Conservation (phyloP, 169 alveolate genomes). For the Theileria orientalis region DNA sequence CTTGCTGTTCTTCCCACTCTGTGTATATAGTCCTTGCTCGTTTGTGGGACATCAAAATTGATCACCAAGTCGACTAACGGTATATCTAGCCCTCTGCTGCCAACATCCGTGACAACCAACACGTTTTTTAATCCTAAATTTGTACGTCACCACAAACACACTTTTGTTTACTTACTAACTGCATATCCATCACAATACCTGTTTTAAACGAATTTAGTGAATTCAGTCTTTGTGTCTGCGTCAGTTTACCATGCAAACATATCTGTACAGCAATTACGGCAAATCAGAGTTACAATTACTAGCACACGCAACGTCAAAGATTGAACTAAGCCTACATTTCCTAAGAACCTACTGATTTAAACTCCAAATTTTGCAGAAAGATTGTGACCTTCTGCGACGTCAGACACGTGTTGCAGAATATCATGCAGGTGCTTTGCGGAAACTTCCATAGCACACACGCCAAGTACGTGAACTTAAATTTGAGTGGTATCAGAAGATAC, state of each 20-base stretch:
- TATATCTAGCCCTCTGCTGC: constrained; percentile 98
- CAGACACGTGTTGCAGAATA: constrained; percentile 93
- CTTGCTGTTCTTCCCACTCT: constrained; percentile 99
- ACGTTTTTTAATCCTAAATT: constrained; percentile 69
- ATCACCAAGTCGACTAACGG: constrained; percentile 95
- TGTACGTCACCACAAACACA: background rate
- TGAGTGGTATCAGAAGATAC: constrained; percentile 91
- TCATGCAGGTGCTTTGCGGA: constrained; percentile 76
- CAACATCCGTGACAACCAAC: constrained; percentile 98
- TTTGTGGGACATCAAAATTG: constrained; percentile 95
- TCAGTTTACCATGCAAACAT: constrained; percentile 94
- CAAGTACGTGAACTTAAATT: constrained; percentile 90
- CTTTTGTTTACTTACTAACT: too few relatives aligned
- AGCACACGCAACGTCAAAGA: too few relatives aligned
- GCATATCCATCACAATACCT: too few relatives aligned
- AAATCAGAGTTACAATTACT: background rate
- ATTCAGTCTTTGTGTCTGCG: constrained; percentile 91
- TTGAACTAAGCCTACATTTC: too few relatives aligned
- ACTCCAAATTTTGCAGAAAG: constrained; percentile 86
- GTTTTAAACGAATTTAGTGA: constrained; percentile 92
- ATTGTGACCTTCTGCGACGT: constrained; percentile 85
- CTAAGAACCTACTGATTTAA: constrained; percentile 74
- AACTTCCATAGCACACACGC: constrained; percentile 57
- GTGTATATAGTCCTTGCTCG: constrained; percentile 95
- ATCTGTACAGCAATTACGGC: constrained; percentile 9